Evolutionary conservation across 305 asterid species (phyloP).

Genomic region (Fraxinus sp.): DNA sequence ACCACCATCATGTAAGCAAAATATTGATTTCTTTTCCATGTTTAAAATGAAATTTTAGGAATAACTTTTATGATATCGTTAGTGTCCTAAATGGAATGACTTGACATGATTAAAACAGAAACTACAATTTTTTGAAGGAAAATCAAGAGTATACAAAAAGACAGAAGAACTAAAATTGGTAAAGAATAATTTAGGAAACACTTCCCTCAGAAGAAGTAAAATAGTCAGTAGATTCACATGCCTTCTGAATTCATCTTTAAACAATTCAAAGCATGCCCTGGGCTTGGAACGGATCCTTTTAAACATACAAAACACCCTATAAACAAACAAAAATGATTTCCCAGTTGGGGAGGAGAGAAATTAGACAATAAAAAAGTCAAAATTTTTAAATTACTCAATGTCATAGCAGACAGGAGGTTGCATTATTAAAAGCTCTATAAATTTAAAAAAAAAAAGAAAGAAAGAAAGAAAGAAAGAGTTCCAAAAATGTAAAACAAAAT

Average conservation of each 20-base stretch:
- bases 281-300: neutral
- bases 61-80: neutral
- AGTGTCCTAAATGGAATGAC: neutral
- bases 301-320: neutral
- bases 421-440: constrained; percentile 51
- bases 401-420: constrained; percentile 19
- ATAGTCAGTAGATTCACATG: neutral
- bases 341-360: neutral
- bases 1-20: neutral
- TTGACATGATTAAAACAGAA: neutral
- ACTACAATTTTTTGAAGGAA: neutral
- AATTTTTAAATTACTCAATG: neutral
- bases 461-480: neutral
- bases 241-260: neutral
- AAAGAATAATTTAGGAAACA: neutral
- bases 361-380: neutral
- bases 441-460: constrained; percentile 7
- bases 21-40: neutral
- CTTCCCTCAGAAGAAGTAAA: neutral
- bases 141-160: neutral
- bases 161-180: neutral
- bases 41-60: neutral
- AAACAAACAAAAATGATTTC: neutral
- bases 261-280: neutral
- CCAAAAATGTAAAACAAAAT: constrained; percentile 34